Evolutionary conservation across 768 basidiomycete species (phyloP).

Genomic region (Ephemerocybe angulata): DNA sequence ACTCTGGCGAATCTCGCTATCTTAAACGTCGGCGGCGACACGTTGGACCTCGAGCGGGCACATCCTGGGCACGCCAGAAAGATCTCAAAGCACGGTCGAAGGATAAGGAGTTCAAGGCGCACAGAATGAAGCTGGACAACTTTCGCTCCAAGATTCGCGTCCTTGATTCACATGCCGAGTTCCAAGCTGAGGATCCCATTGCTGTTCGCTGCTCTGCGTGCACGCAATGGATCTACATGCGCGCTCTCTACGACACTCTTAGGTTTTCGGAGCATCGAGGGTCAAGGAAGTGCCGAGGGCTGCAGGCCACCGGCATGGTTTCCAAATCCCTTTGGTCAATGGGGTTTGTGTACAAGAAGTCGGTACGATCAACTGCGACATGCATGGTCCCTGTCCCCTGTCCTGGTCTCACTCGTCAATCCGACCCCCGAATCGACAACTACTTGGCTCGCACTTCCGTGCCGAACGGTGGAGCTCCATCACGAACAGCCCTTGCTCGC

Average conservation of each 20-base stretch:
- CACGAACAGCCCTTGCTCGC: not conserved
- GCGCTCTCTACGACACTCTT: conserved; percentile 12
- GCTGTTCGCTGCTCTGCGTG: conserved; percentile 16
- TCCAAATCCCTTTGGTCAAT: not conserved
- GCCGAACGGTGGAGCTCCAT: conserved; percentile 12
- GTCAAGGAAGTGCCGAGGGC: conserved; percentile 8
- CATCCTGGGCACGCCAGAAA: conserved; percentile 2
- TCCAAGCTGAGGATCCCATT: conserved; percentile 10
- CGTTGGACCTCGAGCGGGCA: not conserved
- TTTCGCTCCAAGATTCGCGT: not conserved
- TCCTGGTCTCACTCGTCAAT: conserved; percentile 12
- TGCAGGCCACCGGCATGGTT: not conserved
- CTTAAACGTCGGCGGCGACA: not conserved
- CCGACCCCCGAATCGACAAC: conserved; percentile 3
- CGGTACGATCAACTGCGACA: not conserved
- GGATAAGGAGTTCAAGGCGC: not conserved
- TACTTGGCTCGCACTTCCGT: conserved; percentile 10
- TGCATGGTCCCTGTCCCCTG: conserved; percentile 4
- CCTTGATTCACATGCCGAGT: conserved; percentile 10
- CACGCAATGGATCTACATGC: conserved; percentile 15
- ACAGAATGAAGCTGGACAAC: not conserved
- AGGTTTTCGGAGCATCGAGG: conserved; percentile 14
- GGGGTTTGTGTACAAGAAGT: conserved; percentile 4
- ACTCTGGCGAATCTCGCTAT: not conserved
- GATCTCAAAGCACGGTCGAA: not conserved